Conservation (phyloP, 768 basidiomycete genomes). For the Tephrocybe sp. region DNA sequence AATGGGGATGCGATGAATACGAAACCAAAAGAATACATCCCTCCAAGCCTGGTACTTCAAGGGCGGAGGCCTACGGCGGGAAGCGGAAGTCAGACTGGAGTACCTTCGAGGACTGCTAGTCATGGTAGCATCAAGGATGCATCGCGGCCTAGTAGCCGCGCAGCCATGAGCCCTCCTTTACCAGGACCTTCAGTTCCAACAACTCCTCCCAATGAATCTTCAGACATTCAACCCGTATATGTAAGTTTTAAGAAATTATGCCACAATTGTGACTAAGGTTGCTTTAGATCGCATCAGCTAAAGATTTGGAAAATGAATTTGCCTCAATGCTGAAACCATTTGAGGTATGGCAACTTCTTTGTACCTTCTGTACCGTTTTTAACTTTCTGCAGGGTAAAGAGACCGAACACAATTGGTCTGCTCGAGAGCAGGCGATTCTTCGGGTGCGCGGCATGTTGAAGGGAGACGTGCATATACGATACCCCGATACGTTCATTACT, state of each 20-base stretch:
- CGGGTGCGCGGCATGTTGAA: slow-evolving; percentile 88
- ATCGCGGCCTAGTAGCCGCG: slow-evolving; percentile 61
- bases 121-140: slow-evolving; percentile 47
- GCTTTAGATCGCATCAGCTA: slow-evolving; percentile 73
- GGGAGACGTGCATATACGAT: slow-evolving; percentile 77
- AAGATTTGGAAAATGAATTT: slow-evolving; percentile 88
- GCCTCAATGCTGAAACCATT: slow-evolving; percentile 75
- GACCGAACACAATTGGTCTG: slow-evolving; percentile 93
- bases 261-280: not conserved
- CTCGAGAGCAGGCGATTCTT: slow-evolving; percentile 73
- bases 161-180: slow-evolving; percentile 38
- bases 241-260: slow-evolving; percentile 40
- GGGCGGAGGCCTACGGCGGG: slow-evolving; percentile 48
- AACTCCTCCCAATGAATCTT: slow-evolving; percentile 38
- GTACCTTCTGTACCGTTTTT: not conserved
- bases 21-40: slow-evolving; percentile 62
- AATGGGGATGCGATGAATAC: slow-evolving; percentile 44
- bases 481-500: slow-evolving; percentile 69
- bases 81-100: slow-evolving; percentile 34
- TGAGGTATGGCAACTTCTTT: slow-evolving; percentile 50
- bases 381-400: slow-evolving; percentile 75
- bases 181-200: slow-evolving; percentile 36
- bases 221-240: slow-evolving; percentile 65
- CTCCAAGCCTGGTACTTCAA: slow-evolving; percentile 70
- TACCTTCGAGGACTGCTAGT: slow-evolving; percentile 46